Evolutionary conservation across 192 early-diverging fungal genomes (phyloP), one percentile per base, ranked within the genome.

Genomic region (Coemansia sp.): DNA sequence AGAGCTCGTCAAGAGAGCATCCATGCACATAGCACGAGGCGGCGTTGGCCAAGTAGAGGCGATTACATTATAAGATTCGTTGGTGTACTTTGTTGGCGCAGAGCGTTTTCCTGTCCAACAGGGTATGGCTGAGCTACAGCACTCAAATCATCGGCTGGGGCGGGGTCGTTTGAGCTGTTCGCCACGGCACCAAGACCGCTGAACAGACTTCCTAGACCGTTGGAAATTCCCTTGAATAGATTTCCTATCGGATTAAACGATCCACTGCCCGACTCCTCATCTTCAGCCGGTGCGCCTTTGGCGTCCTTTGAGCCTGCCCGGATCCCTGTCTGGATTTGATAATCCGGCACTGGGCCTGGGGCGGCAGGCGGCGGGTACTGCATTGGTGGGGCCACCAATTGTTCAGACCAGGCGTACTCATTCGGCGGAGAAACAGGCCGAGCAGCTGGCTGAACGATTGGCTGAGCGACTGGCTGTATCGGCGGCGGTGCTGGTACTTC

Each of bases 101-200:
- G n/a, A n/a, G n/a, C n/a, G n/a, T n/a, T 31, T 6, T 31, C 46
- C 32, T 57, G 22, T n/a, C 32, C 42, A 32, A 23, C 52, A 32
- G n/a, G 7, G 18, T 33, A 11, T 1, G 68, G 68, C 31, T 64
- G 68, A 15, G 57, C 69, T 45, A 65, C 69, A 0, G 62, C 40
- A 11, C 48, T 50, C 19, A 23, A 5, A 25, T 70, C 61, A 18
- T 60, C 58, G 15, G 37, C 61, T 1, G 45, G 32, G 8, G 48
- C 10, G 14, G 52, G 18, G 29, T 46, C 27, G 8, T 39, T 38
- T 8, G 47, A 21, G 11, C 33, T 22, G 15, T 23, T 25, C 9
- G 39, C 35, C 30, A 65, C 22, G 5, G 41, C 53, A 17, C 58
- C 55, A 9, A 71, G 47, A 6, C 69, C 69, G 42, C 29, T 47